phyloP scores from a whole-genome alignment of 148 eudicot species.

The Fagopyrum homotropicum region DNA sequence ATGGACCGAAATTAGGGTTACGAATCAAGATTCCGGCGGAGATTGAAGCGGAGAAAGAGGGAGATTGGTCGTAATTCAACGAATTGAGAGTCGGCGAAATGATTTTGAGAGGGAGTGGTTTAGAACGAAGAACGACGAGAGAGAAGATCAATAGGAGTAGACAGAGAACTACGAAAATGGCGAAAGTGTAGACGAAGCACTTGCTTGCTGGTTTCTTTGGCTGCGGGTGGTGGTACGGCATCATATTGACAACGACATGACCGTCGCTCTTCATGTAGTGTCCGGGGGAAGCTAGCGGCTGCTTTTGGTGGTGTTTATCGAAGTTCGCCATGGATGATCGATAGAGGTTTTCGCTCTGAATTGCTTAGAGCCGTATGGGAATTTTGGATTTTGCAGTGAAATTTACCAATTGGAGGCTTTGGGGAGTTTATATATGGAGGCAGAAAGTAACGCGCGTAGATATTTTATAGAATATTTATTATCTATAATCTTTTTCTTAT shows the following conservation, averaged over 20 bases:
- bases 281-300: neutral
- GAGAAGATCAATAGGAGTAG: constrained; percentile 23
- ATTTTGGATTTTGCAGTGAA: neutral
- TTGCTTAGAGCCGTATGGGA: neutral
- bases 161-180: constrained; percentile 18
- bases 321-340: neutral
- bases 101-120: constrained; percentile 20
- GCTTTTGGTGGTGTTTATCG: neutral
- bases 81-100: constrained; percentile 16
- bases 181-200: constrained; percentile 27
- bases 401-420: neutral
- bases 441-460: neutral
- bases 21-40: constrained; percentile 14
- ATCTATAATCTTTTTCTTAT: no score
- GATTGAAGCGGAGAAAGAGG: constrained; percentile 28
- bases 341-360: neutral
- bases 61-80: constrained; percentile 14
- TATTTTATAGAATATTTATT: no score
- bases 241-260: neutral
- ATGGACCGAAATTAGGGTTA: constrained; percentile 35
- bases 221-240: constrained; percentile 2
- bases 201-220: constrained; percentile 20
- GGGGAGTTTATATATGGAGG: neutral
- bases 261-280: neutral
- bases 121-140: constrained; percentile 18